A percentile compares a stretch with the other conserved stretches of the same genome.
These are phyloP conservation scores for Citrus sinensis DNA, from an alignment of 345 rosid species.

Conservation along the genomic window DVS_A1.0 CM039169.1:28863501-28864000, in stretches of 20 bases:
- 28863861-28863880: no score
- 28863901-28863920: no score
- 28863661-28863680: neutral
- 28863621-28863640: neutral
- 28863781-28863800: no score
- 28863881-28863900: no score
- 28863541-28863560: neutral
- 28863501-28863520: constrained; percentile 21
- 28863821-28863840: no score
- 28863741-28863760: no score
- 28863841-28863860: accelerated
- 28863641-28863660: neutral
- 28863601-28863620: neutral
- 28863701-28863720: neutral
- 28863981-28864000: no score
- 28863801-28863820: no score
- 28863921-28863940: no score
- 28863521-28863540: neutral
- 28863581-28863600: neutral
- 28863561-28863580: neutral
- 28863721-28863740: neutral
- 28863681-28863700: neutral
- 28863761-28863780: no score
- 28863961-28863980: no score
- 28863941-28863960: no score